Conservation (phyloP, 148 eudicot species). For the Rhododendron simsii region DNA sequence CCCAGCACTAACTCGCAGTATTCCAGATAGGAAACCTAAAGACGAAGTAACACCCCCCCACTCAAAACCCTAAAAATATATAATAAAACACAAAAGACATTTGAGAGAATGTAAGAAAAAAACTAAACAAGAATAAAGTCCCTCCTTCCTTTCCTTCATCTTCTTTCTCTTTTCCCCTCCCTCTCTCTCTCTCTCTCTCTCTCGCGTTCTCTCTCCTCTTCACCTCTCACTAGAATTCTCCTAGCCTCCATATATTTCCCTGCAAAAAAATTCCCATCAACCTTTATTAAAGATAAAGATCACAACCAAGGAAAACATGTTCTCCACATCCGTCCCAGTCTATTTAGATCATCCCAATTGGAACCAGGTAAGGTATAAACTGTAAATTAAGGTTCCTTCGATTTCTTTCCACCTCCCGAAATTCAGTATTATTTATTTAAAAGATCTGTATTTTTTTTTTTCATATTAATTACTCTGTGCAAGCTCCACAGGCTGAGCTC, state of each 20-base stretch:
- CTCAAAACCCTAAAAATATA: conserved; percentile 15
- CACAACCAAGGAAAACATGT: conserved; percentile 33
- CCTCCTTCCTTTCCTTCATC: conserved; percentile 14
- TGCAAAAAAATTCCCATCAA: conserved; percentile 19
- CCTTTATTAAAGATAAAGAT: conserved; percentile 46
- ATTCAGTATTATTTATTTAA: neutral
- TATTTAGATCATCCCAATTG: conserved; percentile 68
- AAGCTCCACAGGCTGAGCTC: no score
- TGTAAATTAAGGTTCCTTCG: neutral
- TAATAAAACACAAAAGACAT: conserved; percentile 6
- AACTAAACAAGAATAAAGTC: conserved; percentile 1
- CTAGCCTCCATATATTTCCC: conserved; percentile 37
- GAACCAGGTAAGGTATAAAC: conserved; percentile 34
- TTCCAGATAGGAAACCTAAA: conserved; percentile 12
- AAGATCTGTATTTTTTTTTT: conserved; percentile 12
- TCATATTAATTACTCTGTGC: conserved; percentile 11
- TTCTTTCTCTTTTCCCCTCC: neutral
- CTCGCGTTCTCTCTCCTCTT: conserved; percentile 9
- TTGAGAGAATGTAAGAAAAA: conserved; percentile 1
- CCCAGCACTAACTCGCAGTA: conserved; percentile 4
- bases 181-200: neutral
- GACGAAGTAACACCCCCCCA: conserved; percentile 27
- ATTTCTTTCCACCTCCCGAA: conserved; percentile 14
- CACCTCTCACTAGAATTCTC: conserved; percentile 36
- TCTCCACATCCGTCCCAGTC: conserved; percentile 57